A percentile compares a stretch with the other conserved stretches of the same genome.
These are phyloP conservation scores for Ophiobolus disseminans DNA, from an alignment of 2,329 filamentous ascomycete species.

Conservation along the genomic window DNA sequence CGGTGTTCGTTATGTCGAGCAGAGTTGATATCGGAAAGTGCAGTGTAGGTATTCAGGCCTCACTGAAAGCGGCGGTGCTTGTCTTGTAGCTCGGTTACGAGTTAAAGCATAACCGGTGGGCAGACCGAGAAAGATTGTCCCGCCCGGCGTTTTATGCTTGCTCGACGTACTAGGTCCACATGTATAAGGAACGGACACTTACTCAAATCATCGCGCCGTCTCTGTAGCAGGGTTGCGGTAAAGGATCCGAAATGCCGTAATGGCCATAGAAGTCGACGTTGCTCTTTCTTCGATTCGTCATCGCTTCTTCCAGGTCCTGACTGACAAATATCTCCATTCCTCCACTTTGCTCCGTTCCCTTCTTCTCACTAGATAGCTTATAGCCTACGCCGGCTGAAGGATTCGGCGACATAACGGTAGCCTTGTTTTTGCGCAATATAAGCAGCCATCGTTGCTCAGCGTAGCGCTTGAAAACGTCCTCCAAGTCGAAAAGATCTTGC, in stretches of 20 bases:
- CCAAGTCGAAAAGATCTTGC: conserved; percentile 45
- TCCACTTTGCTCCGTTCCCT: conserved; percentile 43
- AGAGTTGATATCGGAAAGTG: too few species aligned
- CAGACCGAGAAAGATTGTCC: too few species aligned
- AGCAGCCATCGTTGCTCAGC: conserved; percentile 42
- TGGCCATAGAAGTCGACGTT: conserved; percentile 47
- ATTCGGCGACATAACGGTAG: conserved; percentile 24
- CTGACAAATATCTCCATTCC: conserved; percentile 48
- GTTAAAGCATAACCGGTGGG: too few species aligned
- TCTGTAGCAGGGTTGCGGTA: conserved; percentile 41
- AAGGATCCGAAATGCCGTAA: conserved; percentile 42
- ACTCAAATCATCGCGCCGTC: conserved; percentile 43
- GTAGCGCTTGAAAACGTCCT: conserved; percentile 43
- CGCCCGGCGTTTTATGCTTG: too few species aligned
- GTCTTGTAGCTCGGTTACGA: too few species aligned
- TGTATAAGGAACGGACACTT: too few species aligned
- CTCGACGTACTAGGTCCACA: too few species aligned
- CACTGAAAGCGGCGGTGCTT: too few species aligned
- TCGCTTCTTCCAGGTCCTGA: conserved; percentile 40
- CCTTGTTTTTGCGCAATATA: conserved; percentile 34
- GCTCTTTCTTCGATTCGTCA: conserved; percentile 36
- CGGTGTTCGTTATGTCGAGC: too few species aligned
- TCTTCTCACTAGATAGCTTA: conserved; percentile 42
- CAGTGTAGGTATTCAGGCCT: too few species aligned
- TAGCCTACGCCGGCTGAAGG: conserved; percentile 42